These are phyloP conservation scores for Myochromella boudieri DNA, from an alignment of 768 basidiomycete genomes.

Conservation along the genomic window DNA sequence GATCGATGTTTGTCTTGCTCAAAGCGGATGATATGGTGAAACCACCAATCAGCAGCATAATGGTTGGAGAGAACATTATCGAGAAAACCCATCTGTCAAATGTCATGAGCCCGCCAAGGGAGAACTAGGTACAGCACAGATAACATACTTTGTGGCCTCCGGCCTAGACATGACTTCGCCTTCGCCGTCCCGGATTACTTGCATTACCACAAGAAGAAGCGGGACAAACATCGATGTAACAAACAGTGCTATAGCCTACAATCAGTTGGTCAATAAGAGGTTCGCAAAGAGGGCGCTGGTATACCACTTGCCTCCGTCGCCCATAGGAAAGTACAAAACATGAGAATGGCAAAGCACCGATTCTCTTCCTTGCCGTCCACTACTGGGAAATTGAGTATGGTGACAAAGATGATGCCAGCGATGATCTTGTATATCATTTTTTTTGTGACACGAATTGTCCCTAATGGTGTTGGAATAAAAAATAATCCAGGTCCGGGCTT, in stretches of 20 bases:
- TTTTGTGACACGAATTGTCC: constrained; percentile 62
- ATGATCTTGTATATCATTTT: constrained; percentile 58
- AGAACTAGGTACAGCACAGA: not conserved
- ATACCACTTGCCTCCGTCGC: constrained; percentile 78
- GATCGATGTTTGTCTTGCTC: constrained; percentile 93
- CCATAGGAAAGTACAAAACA: constrained; percentile 93
- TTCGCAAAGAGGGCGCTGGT: not conserved
- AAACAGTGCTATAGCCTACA: constrained; percentile 91
- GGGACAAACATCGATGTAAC: constrained; percentile 94
- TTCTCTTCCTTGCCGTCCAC: constrained; percentile 73
- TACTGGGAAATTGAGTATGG: constrained; percentile 58
- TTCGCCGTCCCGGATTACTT: constrained; percentile 67
- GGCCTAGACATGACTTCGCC: constrained; percentile 53
- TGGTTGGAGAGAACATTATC: constrained; percentile 95
- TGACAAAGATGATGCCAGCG: constrained; percentile 57
- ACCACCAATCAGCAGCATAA: constrained; percentile 97
- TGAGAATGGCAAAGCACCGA: constrained; percentile 85
- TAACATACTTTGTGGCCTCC: constrained; percentile 78
- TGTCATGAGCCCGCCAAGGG: too few relatives aligned
- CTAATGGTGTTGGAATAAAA: constrained; percentile 64
- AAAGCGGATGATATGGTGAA: constrained; percentile 97
- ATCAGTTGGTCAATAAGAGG: not conserved
- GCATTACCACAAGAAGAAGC: constrained; percentile 80
- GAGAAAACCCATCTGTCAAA: constrained; percentile 92
- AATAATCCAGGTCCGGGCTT: constrained; percentile 46